phyloP scores from a whole-genome alignment of 441 rosid genomes.

The Gossypium laxum region DNA sequence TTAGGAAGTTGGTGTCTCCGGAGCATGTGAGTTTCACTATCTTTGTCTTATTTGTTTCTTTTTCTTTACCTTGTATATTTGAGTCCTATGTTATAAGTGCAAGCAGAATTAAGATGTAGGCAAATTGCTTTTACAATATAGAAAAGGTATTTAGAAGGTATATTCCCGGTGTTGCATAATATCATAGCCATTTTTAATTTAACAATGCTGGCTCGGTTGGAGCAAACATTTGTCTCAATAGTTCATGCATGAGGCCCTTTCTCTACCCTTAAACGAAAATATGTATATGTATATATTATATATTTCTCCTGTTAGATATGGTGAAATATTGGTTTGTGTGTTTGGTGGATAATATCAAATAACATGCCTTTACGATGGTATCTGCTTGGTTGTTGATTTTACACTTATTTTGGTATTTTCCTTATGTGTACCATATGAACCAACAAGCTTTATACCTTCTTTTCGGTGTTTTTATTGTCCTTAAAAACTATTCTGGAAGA shows the following conservation, averaged over 20 bases:
- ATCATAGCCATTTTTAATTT: not conserved
- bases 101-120: not conserved
- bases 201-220: not conserved
- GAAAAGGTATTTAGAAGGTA: not conserved
- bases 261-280: not conserved
- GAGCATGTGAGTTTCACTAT: conserved; percentile 61
- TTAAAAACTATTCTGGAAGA: not conserved
- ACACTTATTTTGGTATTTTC: not conserved
- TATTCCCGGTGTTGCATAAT: not conserved
- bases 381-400: not conserved
- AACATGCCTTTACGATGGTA: not conserved
- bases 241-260: not conserved
- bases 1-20: conserved; percentile 65
- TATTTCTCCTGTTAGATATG: conserved; percentile 6
- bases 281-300: not conserved
- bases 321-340: not conserved
- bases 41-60: conserved; percentile 17
- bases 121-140: not conserved
- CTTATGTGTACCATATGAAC: not conserved
- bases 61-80: not conserved
- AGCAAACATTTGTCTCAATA: not conserved
- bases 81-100: not conserved
- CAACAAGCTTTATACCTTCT: conserved; percentile 5
- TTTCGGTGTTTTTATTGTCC: not conserved
- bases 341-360: not conserved